Percentiles rank a stretch among this genome's conserved stretches.
phyloP scores from a whole-genome alignment of 257 asterid species.

The Leptodermis oblonga region DNA sequence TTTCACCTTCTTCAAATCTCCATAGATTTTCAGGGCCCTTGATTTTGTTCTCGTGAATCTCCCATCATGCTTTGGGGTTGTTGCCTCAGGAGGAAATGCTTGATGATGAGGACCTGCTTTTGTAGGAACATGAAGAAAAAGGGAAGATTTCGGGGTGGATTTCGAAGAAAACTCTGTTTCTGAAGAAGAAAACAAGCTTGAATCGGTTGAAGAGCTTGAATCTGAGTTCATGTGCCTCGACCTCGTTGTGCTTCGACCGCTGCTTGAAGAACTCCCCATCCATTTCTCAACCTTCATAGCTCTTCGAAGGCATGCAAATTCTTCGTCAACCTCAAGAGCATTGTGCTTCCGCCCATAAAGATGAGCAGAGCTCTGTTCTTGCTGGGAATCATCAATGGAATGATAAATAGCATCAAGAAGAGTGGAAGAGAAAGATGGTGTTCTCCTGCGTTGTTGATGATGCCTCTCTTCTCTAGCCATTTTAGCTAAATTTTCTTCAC shows the following conservation, averaged over 20 bases:
- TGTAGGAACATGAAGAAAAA: neutral
- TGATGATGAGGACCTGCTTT: constrained; percentile 14
- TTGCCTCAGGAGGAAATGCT: constrained; percentile 3
- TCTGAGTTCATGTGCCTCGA: constrained; percentile 38
- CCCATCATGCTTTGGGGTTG: constrained; percentile 22
- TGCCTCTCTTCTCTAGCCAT: constrained; percentile 25
- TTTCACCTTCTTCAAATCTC: constrained; percentile 38
- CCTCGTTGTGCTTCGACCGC: constrained; percentile 24
- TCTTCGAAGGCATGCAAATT: constrained; percentile 57
- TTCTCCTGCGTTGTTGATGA: constrained; percentile 48
- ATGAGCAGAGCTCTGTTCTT: neutral
- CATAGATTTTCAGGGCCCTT: constrained; percentile 34
- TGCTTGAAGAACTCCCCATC: constrained; percentile 45
- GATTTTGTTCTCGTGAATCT: constrained; percentile 36
- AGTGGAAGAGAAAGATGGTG: constrained; percentile 73
- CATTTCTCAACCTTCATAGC: constrained; percentile 79
- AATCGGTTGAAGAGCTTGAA: constrained; percentile 62
- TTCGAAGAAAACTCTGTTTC: constrained; percentile 51
- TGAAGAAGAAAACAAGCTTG: constrained; percentile 58
- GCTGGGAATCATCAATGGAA: constrained; percentile 57
- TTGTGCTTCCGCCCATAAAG: constrained; percentile 24
- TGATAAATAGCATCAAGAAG: constrained; percentile 78
- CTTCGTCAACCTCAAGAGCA: constrained; percentile 38
- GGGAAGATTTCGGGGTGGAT: constrained; percentile 37
- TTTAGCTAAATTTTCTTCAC: neutral